A percentile compares a stretch with the other conserved stretches of the same genome.
Conservation (phyloP, 352 stramenopile species). For the Phytophthora pistaciae region DNA sequence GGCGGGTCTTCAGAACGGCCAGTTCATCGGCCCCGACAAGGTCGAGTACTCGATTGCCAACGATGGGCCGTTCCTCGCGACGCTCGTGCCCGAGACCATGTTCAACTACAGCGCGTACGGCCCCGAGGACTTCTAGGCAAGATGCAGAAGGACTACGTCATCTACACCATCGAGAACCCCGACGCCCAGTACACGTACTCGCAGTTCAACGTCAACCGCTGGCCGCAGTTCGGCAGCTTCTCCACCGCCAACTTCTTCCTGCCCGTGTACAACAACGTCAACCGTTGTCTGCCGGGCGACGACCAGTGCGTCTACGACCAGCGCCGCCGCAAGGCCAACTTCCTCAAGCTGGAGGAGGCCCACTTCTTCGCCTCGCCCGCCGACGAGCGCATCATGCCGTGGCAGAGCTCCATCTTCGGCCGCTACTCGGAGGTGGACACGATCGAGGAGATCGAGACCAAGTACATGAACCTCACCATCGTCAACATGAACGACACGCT, state of each 20-base stretch:
- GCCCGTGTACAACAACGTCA: slow-evolving; percentile 15
- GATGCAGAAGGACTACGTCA: slow-evolving; percentile 49
- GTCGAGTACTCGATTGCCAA: slow-evolving; percentile 23
- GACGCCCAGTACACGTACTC: slow-evolving; percentile 40
- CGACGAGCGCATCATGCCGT: slow-evolving; percentile 45
- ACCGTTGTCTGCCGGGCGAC: slow-evolving; percentile 5
- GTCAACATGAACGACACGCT: slow-evolving; percentile 37
- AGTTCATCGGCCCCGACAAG: slow-evolving; percentile 59
- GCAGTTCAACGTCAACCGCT: slow-evolving; percentile 35
- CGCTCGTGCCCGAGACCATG: slow-evolving; percentile 30
- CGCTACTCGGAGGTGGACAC: slow-evolving; percentile 43
- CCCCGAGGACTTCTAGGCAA: slow-evolving; percentile 36
- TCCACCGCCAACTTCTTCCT: slow-evolving; percentile 22
- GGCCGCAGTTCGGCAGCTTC: slow-evolving; percentile 6
- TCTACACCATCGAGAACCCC: slow-evolving; percentile 38
- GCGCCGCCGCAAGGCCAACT: slow-evolving; percentile 44
- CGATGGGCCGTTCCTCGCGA: neutral
- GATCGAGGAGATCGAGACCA: slow-evolving; percentile 34
- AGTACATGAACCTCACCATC: slow-evolving; percentile 39
- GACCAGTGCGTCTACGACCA: slow-evolving; percentile 24
- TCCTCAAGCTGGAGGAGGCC: slow-evolving; percentile 38
- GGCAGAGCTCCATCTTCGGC: slow-evolving; percentile 47
- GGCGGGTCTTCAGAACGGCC: slow-evolving; percentile 51
- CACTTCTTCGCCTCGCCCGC: slow-evolving; percentile 49
- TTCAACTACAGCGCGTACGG: slow-evolving; percentile 35